Conservation (phyloP, 371 early-diverging fungal species). For the Mortierella sp. region DNA sequence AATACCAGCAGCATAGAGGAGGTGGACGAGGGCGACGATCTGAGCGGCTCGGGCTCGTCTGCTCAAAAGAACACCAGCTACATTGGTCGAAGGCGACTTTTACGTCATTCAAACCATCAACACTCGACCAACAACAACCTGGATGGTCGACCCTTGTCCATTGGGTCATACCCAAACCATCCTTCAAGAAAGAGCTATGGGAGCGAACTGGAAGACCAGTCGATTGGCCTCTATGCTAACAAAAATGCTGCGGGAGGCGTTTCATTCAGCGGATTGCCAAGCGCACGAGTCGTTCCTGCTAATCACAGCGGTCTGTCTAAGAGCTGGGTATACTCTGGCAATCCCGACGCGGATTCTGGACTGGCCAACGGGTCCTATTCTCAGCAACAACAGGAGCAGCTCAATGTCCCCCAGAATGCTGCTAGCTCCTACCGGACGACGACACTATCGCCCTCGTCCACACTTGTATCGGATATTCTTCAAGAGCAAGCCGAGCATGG, state of each 20-base stretch:
- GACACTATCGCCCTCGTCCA: constrained; percentile 29
- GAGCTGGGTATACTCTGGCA: constrained; percentile 44
- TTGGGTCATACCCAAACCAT: constrained; percentile 25
- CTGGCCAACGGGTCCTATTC: constrained; percentile 8
- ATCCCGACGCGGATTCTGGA: neutral
- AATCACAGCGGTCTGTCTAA: constrained; percentile 40
- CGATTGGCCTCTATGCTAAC: constrained; percentile 2
- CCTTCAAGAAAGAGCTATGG: constrained; percentile 24
- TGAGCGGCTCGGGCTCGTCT: constrained; percentile 35
- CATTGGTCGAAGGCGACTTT: constrained; percentile 28
- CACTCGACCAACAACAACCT: neutral
- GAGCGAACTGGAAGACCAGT: constrained; percentile 20
- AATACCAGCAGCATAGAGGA: constrained; percentile 54
- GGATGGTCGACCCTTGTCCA: constrained; percentile 11
- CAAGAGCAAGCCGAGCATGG: constrained; percentile 20
- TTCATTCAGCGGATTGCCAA: constrained; percentile 16
- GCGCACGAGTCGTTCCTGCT: constrained; percentile 12
- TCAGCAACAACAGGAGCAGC: neutral
- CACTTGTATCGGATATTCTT: constrained; percentile 23
- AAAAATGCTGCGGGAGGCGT: neutral
- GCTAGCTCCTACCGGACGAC: constrained; percentile 17
- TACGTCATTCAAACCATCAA: constrained; percentile 12
- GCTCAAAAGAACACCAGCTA: constrained; percentile 43
- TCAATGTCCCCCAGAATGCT: constrained; percentile 3
- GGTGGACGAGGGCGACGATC: constrained; percentile 37